phyloP scores from a whole-genome alignment of 208 protist genomes.

The Acanthamoeba polyphaga region DNA sequence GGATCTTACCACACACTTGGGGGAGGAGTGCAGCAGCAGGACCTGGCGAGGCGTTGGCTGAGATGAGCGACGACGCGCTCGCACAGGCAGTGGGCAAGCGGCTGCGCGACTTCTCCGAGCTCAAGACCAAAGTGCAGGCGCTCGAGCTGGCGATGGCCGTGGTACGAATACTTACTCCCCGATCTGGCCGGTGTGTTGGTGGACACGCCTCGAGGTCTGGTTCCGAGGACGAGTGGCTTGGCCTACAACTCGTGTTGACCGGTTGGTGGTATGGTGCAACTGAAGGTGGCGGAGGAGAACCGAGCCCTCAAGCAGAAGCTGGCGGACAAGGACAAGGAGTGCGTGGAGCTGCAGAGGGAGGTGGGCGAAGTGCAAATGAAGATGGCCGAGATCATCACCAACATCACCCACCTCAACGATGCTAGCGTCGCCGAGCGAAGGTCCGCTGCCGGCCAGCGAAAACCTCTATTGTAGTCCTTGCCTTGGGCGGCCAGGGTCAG shows the following conservation, averaged over 20 bases:
- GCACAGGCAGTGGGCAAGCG: not conserved
- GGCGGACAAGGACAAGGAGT: constrained; percentile 3
- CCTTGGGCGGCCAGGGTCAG: no score
- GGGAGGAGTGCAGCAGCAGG: not conserved
- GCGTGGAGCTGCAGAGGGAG: constrained; percentile 27
- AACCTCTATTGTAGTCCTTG: not conserved
- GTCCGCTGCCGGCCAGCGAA: not conserved
- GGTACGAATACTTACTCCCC: not conserved
- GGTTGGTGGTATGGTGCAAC: not conserved
- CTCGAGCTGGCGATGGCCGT: not conserved
- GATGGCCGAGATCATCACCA: constrained; percentile 46
- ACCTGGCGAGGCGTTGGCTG: not conserved
- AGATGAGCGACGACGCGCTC: not conserved
- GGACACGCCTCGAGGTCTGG: not conserved
- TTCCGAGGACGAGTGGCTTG: not conserved
- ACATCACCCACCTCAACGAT: constrained; percentile 27
- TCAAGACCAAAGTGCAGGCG: not conserved
- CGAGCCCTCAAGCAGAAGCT: not conserved
- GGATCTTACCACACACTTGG: not conserved
- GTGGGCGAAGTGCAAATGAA: constrained; percentile 24
- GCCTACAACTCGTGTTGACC: no score
- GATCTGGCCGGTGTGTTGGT: not conserved
- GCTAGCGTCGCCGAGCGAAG: not conserved
- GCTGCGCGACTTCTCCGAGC: not conserved
- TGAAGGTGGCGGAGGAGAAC: constrained; percentile 1